Evolutionary conservation across 805 yeast genomes (phyloP).

Genomic region (Candida palmyrensis): DNA sequence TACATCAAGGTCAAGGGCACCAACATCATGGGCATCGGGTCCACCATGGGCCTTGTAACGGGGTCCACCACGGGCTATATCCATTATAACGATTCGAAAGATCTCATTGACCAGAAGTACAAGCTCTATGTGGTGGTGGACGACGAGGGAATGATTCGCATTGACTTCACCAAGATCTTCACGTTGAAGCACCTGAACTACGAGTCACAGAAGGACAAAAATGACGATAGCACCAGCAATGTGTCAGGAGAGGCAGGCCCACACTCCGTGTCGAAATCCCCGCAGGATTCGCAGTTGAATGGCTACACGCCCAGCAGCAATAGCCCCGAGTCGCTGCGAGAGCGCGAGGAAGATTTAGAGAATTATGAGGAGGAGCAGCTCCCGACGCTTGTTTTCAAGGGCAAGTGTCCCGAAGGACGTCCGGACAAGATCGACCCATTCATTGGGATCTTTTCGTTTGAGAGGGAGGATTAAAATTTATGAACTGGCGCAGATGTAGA

Average conservation of each 20-base stretch:
- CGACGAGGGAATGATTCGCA: conserved; percentile 40
- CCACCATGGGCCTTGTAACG: conserved; percentile 53
- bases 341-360: conserved; percentile 23
- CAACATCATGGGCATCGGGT: conserved; percentile 49
- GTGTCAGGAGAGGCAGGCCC: background rate
- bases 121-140: conserved; percentile 46
- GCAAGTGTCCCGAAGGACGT: conserved; percentile 48
- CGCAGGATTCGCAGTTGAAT: background rate
- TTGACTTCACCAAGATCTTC: conserved; percentile 47
- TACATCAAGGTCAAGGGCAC: conserved; percentile 45
- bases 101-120: conserved; percentile 42
- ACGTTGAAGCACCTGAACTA: conserved; percentile 8
- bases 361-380: conserved; percentile 29
- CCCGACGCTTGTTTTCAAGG: conserved; percentile 47
- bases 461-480: conserved; percentile 36
- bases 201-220: conserved; percentile 1
- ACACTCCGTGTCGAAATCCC: background rate
- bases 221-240: conserved; percentile 4
- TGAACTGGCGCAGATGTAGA: too few species aligned
- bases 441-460: conserved; percentile 51
- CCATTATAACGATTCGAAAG: conserved; percentile 45
- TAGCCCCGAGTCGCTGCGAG: conserved; percentile 7
- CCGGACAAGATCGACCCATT: conserved; percentile 50
- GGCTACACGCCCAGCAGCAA: background rate
- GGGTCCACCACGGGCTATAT: conserved; percentile 46